These are phyloP conservation scores for Pseudogymnoascus sp. DNA, from an alignment of 2,329 filamentous ascomycete genomes.

Conservation along the genomic window DNA sequence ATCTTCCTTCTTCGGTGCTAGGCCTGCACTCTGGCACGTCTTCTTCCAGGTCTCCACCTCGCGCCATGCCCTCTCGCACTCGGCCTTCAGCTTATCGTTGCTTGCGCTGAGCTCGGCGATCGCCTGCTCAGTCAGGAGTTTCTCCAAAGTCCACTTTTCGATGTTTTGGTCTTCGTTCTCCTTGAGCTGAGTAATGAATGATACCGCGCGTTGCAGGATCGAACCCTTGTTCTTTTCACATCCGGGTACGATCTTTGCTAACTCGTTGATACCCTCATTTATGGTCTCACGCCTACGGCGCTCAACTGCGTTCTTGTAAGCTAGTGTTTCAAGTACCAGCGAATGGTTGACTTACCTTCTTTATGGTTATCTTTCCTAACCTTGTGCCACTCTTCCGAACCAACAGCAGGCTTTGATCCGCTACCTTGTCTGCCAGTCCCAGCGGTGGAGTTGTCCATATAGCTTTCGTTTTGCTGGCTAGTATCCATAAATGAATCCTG, in stretches of 20 bases:
- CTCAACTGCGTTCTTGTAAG: constrained; percentile 58
- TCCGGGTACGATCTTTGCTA: constrained; percentile 93
- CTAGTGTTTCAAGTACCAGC: background rate
- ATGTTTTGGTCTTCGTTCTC: constrained; percentile 92
- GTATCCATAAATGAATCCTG: constrained; percentile 35
- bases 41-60: constrained; percentile 76
- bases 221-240: constrained; percentile 99
- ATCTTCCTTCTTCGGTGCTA: constrained; percentile 41
- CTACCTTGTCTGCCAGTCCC: constrained; percentile 25
- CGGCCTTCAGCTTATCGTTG: constrained; percentile 78
- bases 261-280: constrained; percentile 96
- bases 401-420: constrained; percentile 72
- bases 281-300: constrained; percentile 94
- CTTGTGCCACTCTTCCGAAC: constrained; percentile 96
- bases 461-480: constrained; percentile 24
- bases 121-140: constrained; percentile 80
- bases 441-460: constrained; percentile 38
- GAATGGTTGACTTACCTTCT: constrained; percentile 59
- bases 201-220: constrained; percentile 84
- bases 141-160: constrained; percentile 88
- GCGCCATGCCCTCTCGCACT: constrained; percentile 69
- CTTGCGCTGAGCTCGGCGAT: constrained; percentile 80
- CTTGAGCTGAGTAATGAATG: constrained; percentile 89
- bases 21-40: constrained; percentile 51
- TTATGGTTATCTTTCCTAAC: constrained; percentile 97